Evolutionary conservation across 78 protist species (phyloP), one percentile per base, ranked within the genome.

Genomic region (Polysphondylium violaceum): DNA sequence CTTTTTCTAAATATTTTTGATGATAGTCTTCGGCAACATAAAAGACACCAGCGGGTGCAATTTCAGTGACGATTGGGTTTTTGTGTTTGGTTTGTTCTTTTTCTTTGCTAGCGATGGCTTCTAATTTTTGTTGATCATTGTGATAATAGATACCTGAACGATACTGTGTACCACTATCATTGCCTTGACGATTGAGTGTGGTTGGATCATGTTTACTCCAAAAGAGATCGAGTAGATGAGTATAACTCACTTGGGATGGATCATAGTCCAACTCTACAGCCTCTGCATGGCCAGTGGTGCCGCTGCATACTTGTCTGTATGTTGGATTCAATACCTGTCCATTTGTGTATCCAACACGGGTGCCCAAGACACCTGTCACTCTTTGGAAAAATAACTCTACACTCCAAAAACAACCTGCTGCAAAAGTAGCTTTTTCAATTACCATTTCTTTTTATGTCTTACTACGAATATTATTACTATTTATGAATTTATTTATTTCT

Each of bases 121-220:
- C 76, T 59, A 21, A 16, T 19, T 93, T 96, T 85, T 97, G 98
- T 65, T 76, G 86, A 2, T 92, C 96, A 31, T 51, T 63, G 75
- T 68, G 35, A 67, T 41, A 76, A 86, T 74, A 97, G 44, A 95
- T 74, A 44, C 86, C 98, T 4, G 95, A 78, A 33, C 98, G 76
- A 77, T 98, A 98, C 59, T 97, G 98, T 8, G 98, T 92, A 17
- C 99, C 99, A 21, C 23, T 44, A 33, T 98, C 99, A 43, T 69
- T 51, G 16, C 98, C 98, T 73, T 98, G 99, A 35, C 98, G 63
- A 81, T 95, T 78, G 53, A 29, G 21, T 25, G 69, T 72, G 44
- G 98, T 98, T 47, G 98, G 97, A 53, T 98, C 94, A 61, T 96
- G 98, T 53, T 36, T 50, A 8, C 50, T 41, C 94, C 93, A 95